Evolutionary conservation across 371 early-diverging fungal genomes (phyloP), one percentile per base, ranked within the genome.

Genomic region (Mortierella sp.): DNA sequence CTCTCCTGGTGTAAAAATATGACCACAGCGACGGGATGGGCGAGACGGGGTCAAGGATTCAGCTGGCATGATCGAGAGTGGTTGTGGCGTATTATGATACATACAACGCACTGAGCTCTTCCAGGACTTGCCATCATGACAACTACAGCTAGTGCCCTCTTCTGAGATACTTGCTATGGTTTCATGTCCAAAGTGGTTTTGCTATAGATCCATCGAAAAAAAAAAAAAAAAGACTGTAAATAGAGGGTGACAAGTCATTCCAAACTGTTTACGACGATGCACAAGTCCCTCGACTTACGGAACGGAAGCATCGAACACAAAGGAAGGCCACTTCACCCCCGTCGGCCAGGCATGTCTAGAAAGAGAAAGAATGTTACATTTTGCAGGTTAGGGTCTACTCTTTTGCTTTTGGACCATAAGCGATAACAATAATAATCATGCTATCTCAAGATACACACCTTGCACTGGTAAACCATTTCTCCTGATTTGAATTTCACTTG

Each of bases 221-320:
- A 30, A 4, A 23, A 45, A 14, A 37, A 12, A 53, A 23, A 18
- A 29, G 37, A 18, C 7, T 14, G 37, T 23, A 43, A 59, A 37
- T 14, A 57, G 5, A 43, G n/a, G 19, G n/a, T 16, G 25, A 44
- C 14, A n/a, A 37, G 12, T 60, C 51, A 58, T 16, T 47, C 11
- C 28, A 30, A 16, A 25, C 3, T 15, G 19, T 29, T 7, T 30
- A 30, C 12, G 23, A 19, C 25, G 21, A 0, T 57, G 4, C 9
- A 58, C 7, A 0, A 14, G 14, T 21, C 4, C 37, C 45, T 12
- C 0, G 1, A 25, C 69, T 66, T 75, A 75, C 75, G 14, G 75
- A 75, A 25, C 70, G 75, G 60, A 75, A 75, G 60, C 75, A 75
- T 7, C 75, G 66, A 18, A 30, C 62, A 43, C 75, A 75, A 4